These are phyloP conservation scores for Stentor coeruleus DNA, from an alignment of 73 alveolate genomes.

Conservation along the genomic window DNA sequence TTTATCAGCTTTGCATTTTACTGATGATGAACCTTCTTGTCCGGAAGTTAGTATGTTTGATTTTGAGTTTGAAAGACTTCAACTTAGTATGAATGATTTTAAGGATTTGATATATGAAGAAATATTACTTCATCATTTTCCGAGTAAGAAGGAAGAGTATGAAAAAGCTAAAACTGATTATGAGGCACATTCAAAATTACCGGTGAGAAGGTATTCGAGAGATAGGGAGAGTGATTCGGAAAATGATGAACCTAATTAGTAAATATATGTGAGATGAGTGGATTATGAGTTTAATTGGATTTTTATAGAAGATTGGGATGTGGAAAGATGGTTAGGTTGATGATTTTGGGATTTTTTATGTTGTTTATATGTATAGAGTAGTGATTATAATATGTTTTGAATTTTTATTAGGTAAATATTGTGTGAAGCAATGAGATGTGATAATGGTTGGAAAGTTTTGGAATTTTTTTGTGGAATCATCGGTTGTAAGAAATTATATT, in stretches of 20 bases:
- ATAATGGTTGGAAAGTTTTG: too few species aligned
- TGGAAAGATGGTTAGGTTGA: too few species aligned
- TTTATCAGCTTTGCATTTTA: constrained; percentile 65
- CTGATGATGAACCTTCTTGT: constrained; percentile 62
- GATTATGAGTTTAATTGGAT: too few species aligned
- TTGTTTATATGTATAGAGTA: too few species aligned
- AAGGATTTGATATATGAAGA: constrained; percentile 66
- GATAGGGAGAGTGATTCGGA: constrained; percentile 10
- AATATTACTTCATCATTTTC: constrained; percentile 52
- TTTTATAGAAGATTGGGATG: too few species aligned
- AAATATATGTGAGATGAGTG: too few species aligned
- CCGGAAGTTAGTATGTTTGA: constrained; percentile 45
- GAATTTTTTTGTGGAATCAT: too few species aligned
- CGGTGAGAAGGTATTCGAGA: constrained; percentile 18
- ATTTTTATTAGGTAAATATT: too few species aligned
- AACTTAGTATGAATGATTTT: constrained; percentile 40
- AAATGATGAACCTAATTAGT: neutral
- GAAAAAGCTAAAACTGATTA: constrained; percentile 42
- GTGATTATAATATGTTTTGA: too few species aligned
- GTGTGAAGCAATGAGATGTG: too few species aligned
- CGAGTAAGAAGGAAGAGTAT: constrained; percentile 43
- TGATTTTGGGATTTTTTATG: too few species aligned
- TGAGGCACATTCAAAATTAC: neutral
- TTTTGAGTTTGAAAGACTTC: constrained; percentile 60
- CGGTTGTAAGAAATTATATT: too few species aligned